Evolutionary conservation across 805 yeast species (phyloP).

Genomic region (Jamesozyma jinghongensis): DNA sequence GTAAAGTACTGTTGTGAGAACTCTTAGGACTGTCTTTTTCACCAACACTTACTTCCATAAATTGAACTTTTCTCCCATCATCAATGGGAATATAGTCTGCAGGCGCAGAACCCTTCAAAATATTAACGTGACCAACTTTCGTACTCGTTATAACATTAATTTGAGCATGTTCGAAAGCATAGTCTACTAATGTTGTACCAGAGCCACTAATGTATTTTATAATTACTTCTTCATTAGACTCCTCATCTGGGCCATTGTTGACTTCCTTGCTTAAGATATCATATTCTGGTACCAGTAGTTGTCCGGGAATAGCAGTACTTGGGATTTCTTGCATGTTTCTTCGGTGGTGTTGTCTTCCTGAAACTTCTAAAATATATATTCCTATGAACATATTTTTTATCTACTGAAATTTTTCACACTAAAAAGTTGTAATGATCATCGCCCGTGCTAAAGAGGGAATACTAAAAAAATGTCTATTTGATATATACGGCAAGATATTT

Average conservation of each 20-base stretch:
- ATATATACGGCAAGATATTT: background rate
- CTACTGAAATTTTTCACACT: background rate
- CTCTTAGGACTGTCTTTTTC: background rate
- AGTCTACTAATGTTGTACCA: constrained; percentile 49
- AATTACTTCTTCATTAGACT: background rate
- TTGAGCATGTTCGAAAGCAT: constrained; percentile 30
- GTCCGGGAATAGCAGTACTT: constrained; percentile 66
- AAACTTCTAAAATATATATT: background rate
- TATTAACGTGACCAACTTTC: constrained; percentile 47
- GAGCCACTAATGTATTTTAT: constrained; percentile 47
- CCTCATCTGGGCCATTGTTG: background rate
- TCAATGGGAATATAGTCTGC: constrained; percentile 7
- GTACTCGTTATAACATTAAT: constrained; percentile 48
- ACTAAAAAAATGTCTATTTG: too few relatives aligned
- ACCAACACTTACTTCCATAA: constrained; percentile 5
- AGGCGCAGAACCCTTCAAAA: constrained; percentile 19
- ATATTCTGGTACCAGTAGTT: constrained; percentile 54
- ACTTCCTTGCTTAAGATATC: constrained; percentile 16
- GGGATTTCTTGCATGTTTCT: constrained; percentile 26
- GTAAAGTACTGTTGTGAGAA: constrained; percentile 27
- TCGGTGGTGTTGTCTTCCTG: background rate
- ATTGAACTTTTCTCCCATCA: constrained; percentile 8
- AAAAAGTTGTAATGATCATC: too few relatives aligned
- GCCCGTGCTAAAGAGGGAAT: too few relatives aligned
- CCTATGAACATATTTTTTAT: background rate